Evolutionary conservation across 345 rosid genomes (phyloP).

Genomic region (Linum tenue): DNA sequence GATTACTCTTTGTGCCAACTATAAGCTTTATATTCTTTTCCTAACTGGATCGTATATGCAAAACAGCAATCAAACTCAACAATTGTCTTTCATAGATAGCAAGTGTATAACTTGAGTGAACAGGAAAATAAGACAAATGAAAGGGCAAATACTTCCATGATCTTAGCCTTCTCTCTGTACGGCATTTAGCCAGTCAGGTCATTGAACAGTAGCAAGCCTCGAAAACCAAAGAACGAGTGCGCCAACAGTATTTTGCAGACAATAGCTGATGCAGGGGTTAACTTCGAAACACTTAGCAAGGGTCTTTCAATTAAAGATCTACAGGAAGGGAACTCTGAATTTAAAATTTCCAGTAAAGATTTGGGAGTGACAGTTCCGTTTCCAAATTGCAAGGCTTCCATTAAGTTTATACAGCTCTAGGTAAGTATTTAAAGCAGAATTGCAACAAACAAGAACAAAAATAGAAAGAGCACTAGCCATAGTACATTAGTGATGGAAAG

Average conservation of each 20-base stretch:
- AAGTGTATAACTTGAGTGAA: conserved; percentile 12
- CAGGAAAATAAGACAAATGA: conserved; percentile 8
- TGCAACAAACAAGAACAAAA: too few species aligned
- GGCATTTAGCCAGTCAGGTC: conserved; percentile 12
- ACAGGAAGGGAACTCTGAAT: too few species aligned
- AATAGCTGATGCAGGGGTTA: conserved; percentile 24
- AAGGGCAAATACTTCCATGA: neutral
- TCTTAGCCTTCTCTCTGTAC: neutral
- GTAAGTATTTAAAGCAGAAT: too few species aligned
- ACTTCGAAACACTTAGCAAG: too few species aligned
- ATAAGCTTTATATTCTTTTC: conserved; percentile 57
- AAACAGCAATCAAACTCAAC: conserved; percentile 53
- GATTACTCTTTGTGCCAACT: conserved; percentile 56
- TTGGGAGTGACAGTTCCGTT: too few species aligned
- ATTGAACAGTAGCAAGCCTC: conserved; percentile 29
- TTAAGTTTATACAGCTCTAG: too few species aligned
- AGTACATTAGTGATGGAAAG: too few species aligned
- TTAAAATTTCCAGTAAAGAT: too few species aligned
- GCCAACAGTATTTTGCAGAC: conserved; percentile 20
- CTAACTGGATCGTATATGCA: conserved; percentile 61
- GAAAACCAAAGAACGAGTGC: conserved; percentile 22
- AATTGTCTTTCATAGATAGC: conserved; percentile 18
- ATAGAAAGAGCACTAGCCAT: too few species aligned
- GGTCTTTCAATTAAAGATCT: too few species aligned
- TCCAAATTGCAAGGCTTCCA: too few species aligned